Percentiles rank a stretch among this genome's conserved stretches.
Conservation (phyloP, 768 basidiomycete species). For the Boletus eberwhitei region DNA sequence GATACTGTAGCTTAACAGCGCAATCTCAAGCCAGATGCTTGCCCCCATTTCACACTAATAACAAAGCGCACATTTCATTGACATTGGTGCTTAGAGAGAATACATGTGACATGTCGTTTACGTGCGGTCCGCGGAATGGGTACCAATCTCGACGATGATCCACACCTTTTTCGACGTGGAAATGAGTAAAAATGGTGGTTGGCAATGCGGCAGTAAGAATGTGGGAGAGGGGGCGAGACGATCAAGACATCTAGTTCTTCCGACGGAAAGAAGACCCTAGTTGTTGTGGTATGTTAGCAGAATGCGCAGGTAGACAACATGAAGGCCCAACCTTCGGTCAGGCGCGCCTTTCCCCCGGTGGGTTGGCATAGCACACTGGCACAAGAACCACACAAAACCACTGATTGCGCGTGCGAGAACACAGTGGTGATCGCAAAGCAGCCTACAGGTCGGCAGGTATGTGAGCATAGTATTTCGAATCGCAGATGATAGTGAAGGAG, state of each 20-base stretch:
- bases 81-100: conserved; percentile 2
- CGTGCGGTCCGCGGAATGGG: conserved; percentile 5
- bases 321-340: conserved; percentile 85
- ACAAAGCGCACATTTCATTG: background rate
- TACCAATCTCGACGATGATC: conserved; percentile 8
- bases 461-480: background rate
- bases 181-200: background rate
- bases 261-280: conserved; percentile 96
- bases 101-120: conserved; percentile 10
- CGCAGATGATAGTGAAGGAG: too few relatives aligned
- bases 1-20: too few relatives aligned
- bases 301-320: background rate
- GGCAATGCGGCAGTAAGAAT: conserved; percentile 1
- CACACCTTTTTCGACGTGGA: conserved; percentile 13
- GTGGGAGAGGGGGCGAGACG: background rate
- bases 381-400: conserved; percentile 92
- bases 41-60: background rate
- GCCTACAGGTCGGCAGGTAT: conserved; percentile 42
- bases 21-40: background rate
- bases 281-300: conserved; percentile 11
- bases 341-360: conserved; percentile 94
- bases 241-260: conserved; percentile 63
- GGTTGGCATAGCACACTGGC: conserved; percentile 95
- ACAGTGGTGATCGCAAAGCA: conserved; percentile 96
- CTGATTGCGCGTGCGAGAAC: conserved; percentile 99